Evolutionary conservation across 116 monocot species (phyloP).

Genomic region (Posidonia oceanica): DNA sequence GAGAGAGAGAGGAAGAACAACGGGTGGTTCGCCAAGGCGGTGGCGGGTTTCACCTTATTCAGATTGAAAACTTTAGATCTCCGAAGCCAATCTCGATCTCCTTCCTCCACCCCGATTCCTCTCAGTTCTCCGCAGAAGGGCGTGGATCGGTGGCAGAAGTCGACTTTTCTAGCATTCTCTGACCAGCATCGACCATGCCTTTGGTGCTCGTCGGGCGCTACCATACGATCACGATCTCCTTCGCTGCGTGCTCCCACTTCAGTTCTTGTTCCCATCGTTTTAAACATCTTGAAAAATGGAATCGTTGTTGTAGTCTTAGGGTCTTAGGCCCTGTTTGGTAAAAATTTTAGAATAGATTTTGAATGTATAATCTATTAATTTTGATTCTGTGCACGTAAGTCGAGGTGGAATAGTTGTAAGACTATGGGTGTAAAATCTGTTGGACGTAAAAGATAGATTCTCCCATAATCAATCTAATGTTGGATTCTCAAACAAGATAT

Average conservation of each 20-base stretch:
- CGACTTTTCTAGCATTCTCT: neutral
- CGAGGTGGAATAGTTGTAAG: too few relatives aligned
- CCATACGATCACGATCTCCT: conserved; percentile 15
- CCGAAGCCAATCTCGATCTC: too few relatives aligned
- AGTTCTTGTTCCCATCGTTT: conserved; percentile 65
- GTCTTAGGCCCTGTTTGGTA: too few relatives aligned
- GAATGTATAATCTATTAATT: too few relatives aligned
- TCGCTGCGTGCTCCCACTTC: conserved; percentile 26
- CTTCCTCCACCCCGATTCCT: too few relatives aligned
- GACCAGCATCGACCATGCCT: conserved; percentile 40
- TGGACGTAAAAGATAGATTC: too few relatives aligned
- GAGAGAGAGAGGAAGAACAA: neutral
- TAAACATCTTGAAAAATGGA: conserved; percentile 73
- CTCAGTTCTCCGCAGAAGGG: neutral
- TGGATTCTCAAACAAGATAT: too few relatives aligned
- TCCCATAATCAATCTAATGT: too few relatives aligned
- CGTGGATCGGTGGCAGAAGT: neutral
- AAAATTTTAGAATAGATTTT: too few relatives aligned
- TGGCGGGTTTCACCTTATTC: conserved; percentile 5
- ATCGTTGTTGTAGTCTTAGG: conserved; percentile 59
- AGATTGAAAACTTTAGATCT: conserved; percentile 6
- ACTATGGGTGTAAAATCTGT: too few relatives aligned
- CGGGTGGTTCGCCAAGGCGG: neutral
- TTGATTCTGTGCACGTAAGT: too few relatives aligned
- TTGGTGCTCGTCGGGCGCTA: conserved; percentile 31